Evolutionary conservation across 2,329 filamentous ascomycete species (phyloP).

Genomic region (Hypomyces rosellus): DNA sequence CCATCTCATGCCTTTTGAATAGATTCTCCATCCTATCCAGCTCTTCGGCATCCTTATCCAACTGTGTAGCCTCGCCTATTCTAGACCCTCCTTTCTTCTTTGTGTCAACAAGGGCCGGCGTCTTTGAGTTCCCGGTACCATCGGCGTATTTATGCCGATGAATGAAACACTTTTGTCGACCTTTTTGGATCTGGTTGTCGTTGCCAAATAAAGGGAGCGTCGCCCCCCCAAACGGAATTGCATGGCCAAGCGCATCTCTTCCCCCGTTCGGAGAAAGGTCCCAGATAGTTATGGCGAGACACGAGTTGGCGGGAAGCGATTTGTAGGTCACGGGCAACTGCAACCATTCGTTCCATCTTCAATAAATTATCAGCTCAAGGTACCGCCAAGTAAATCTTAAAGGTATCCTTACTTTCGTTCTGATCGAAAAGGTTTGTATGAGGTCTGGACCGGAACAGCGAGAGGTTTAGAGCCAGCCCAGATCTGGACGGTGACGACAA

Average conservation of each 20-base stretch:
- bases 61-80: conserved; percentile 41
- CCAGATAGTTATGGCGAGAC: conserved; percentile 91
- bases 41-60: conserved; percentile 73
- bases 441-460: conserved; percentile 84
- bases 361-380: neutral
- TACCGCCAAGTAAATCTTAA: neutral
- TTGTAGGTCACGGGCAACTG: conserved; percentile 79
- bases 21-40: conserved; percentile 82
- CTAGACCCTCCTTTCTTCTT: conserved; percentile 47
- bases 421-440: conserved; percentile 83
- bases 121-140: conserved; percentile 72
- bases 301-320: conserved; percentile 71
- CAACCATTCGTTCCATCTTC: conserved; percentile 93
- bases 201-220: conserved; percentile 88
- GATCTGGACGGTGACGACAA: conserved; percentile 87
- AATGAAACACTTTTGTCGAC: conserved; percentile 82
- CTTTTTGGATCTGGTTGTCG: conserved; percentile 86
- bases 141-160: conserved; percentile 80
- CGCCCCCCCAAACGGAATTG: conserved; percentile 88
- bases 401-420: conserved; percentile 47
- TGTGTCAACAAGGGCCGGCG: conserved; percentile 58
- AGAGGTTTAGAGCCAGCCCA: conserved; percentile 95
- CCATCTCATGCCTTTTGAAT: conserved; percentile 98
- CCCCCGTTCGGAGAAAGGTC: conserved; percentile 79
- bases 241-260: conserved; percentile 63